Evolutionary conservation across 345 rosid species (phyloP).

Genomic region (Corchorus olitorius): DNA sequence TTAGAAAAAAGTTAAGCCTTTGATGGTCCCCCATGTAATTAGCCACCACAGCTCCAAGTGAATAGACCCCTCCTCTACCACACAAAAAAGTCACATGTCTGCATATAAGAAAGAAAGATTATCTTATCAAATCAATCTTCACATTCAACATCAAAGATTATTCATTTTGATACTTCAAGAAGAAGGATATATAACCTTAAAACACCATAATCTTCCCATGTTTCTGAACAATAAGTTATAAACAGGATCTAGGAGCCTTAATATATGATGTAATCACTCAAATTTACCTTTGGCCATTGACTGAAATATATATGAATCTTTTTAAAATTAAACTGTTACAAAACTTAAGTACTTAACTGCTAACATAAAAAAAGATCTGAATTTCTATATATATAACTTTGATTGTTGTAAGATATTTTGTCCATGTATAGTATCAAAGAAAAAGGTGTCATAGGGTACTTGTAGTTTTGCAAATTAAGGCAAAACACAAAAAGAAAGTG

Average conservation of each 20-base stretch:
- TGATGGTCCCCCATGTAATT: slow-evolving; percentile 50
- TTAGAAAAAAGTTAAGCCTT: slow-evolving; percentile 48
- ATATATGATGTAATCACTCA: neutral
- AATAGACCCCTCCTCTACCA: slow-evolving; percentile 88
- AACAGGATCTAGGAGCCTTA: too few relatives aligned
- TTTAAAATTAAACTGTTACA: too few relatives aligned
- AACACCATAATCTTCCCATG: neutral
- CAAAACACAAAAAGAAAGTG: neutral
- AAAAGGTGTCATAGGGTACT: neutral
- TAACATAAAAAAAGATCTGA: too few relatives aligned
- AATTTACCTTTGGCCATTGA: too few relatives aligned
- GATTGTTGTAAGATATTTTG: neutral
- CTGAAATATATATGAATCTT: too few relatives aligned
- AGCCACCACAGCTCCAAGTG: slow-evolving; percentile 76
- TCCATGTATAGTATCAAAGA: neutral
- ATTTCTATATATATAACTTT: too few relatives aligned
- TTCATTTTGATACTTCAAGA: neutral
- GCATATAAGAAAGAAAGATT: neutral
- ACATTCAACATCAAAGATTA: neutral
- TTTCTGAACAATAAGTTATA: neutral
- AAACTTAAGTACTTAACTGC: too few relatives aligned
- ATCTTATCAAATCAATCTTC: neutral
- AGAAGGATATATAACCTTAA: neutral
- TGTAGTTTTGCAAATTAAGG: too few relatives aligned
- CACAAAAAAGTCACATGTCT: slow-evolving; percentile 86